Percentiles rank a stretch among this genome's conserved stretches.
Evolutionary conservation across 2,329 filamentous ascomycete species (phyloP).

Genomic region (Ophiosphaerella narmari): DNA sequence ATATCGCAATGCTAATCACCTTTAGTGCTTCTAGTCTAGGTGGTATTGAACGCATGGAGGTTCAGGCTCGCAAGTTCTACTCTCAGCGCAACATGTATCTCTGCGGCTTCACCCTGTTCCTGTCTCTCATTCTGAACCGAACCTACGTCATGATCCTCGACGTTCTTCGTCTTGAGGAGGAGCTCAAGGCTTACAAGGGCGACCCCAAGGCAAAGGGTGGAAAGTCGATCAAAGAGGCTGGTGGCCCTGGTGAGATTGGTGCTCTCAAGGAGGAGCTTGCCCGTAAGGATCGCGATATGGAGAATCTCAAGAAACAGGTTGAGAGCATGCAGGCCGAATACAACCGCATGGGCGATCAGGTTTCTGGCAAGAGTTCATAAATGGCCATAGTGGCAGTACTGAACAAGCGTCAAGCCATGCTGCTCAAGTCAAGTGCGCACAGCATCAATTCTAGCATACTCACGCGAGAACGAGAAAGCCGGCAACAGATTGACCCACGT

Average conservation of each 20-base stretch:
- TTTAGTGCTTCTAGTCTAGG: conserved; percentile 71
- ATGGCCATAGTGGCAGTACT: conserved; percentile 1
- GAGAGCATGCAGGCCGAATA: conserved; percentile 85
- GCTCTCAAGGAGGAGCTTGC: conserved; percentile 68
- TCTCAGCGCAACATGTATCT: conserved; percentile 99
- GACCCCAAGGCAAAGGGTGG: conserved; percentile 66
- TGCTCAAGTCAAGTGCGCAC: conserved; percentile 13
- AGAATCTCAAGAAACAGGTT: conserved; percentile 90
- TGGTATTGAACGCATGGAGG: conserved; percentile 91
- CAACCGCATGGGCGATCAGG: conserved; percentile 81
- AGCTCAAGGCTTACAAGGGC: conserved; percentile 81
- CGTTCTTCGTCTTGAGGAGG: conserved; percentile 87
- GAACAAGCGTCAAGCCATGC: conserved; percentile 11
- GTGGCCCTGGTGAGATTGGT: conserved; percentile 76
- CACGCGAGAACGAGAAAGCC: conserved; percentile 7
- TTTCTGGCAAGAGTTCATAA: conserved; percentile 56
- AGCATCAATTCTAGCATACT: conserved; percentile 11
- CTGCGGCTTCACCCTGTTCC: conserved; percentile 98
- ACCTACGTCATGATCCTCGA: conserved; percentile 98
- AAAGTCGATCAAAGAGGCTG: conserved; percentile 69
- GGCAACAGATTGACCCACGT: conserved; percentile 1
- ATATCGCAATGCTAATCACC: conserved; percentile 13
- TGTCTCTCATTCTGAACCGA: conserved; percentile 97
- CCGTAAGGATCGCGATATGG: conserved; percentile 80
- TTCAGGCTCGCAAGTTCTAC: conserved; percentile 99